phyloP scores from a whole-genome alignment of 345 rosid species.

The Eucalyptus regnans region DNA sequence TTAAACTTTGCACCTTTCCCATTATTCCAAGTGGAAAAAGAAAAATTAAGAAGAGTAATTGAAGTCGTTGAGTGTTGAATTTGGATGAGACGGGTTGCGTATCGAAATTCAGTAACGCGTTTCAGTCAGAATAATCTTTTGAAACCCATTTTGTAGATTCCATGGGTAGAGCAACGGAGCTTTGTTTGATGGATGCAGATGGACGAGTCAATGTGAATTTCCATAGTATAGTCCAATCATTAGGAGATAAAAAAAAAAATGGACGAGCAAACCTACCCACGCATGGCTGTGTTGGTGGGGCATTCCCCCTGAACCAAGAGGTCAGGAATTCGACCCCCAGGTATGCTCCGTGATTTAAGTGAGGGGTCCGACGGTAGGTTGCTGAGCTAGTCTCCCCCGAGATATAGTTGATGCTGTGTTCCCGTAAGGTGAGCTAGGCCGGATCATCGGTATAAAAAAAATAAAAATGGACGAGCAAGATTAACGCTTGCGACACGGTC shows the following conservation, averaged over 20 bases:
- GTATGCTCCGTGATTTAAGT: too few species aligned
- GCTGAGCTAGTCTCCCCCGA: too few species aligned
- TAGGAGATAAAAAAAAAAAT: too few species aligned
- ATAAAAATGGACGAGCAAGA: too few species aligned
- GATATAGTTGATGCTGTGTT: too few species aligned
- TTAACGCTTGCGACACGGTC: not conserved
- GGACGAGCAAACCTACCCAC: too few species aligned
- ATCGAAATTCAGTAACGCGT: rapidly evolving
- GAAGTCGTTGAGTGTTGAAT: not conserved
- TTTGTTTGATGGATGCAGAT: not conserved
- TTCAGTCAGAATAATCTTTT: not conserved
- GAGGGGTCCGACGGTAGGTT: too few species aligned
- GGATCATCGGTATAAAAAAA: too few species aligned
- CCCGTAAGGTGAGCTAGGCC: too few species aligned
- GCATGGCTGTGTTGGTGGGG: too few species aligned
- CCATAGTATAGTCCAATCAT: not conserved
- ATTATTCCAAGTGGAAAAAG: not conserved
- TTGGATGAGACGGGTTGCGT: rapidly evolving
- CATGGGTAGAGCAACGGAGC: not conserved
- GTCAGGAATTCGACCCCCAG: too few species aligned
- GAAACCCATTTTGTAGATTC: not conserved
- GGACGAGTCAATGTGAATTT: not conserved
- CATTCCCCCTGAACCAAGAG: too few species aligned
- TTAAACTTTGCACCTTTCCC: not conserved
- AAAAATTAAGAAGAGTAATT: rapidly evolving